Evolutionary conservation across 441 rosid species (phyloP).

Genomic region (Adansonia grandidieri): DNA sequence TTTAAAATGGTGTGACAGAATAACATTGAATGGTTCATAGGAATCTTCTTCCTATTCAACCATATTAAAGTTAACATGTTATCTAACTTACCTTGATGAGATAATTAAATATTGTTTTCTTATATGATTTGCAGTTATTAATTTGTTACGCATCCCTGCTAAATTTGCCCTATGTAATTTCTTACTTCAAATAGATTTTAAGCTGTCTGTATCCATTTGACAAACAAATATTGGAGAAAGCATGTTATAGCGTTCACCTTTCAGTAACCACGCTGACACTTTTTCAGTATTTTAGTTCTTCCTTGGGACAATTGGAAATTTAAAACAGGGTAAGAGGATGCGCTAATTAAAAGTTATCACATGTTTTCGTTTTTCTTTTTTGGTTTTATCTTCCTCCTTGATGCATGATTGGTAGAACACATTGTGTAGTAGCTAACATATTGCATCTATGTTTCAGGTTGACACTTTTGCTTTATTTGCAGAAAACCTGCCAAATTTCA

Average conservation of each 20-base stretch:
- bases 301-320: neutral
- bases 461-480: slow-evolving; percentile 59
- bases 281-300: neutral
- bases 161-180: neutral
- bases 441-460: slow-evolving; percentile 41
- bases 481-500: slow-evolving; percentile 42
- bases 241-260: neutral
- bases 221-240: neutral
- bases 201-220: neutral
- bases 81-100: neutral
- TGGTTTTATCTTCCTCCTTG: slow-evolving; percentile 13
- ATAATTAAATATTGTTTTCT: neutral
- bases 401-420: slow-evolving; percentile 1
- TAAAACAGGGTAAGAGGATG: neutral
- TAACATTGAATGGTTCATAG: neutral
- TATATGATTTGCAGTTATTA: neutral
- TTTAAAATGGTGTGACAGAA: neutral
- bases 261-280: neutral
- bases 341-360: too few relatives aligned
- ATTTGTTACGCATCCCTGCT: neutral
- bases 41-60: neutral
- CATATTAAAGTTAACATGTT: neutral
- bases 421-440: slow-evolving; percentile 2
- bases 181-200: neutral
- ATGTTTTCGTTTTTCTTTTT: neutral